A percentile compares a stretch with the other conserved stretches of the same genome.
These are phyloP conservation scores for Aspergillus tamarii DNA, from an alignment of 2,329 filamentous ascomycete genomes.

Conservation along the genomic window DNA sequence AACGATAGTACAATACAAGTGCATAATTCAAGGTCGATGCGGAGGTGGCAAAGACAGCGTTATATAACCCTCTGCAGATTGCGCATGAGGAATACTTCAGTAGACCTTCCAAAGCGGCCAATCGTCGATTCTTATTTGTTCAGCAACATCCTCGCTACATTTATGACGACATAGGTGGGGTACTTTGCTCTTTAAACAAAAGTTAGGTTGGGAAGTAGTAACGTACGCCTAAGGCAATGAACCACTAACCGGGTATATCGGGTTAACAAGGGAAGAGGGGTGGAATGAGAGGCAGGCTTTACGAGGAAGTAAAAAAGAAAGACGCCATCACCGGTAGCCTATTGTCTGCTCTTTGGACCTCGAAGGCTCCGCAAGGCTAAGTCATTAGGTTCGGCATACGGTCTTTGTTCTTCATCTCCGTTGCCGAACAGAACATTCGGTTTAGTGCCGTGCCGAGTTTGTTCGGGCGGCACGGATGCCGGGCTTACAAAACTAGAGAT, in stretches of 20 bases:
- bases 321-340: neutral
- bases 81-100: slow-evolving; percentile 1
- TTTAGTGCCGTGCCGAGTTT: slow-evolving; percentile 40
- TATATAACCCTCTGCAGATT: slow-evolving; percentile 4
- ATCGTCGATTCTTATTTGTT: neutral
- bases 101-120: neutral
- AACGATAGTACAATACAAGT: neutral
- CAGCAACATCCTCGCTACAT: neutral
- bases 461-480: slow-evolving; percentile 48
- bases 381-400: slow-evolving; percentile 39
- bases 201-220: neutral
- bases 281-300: neutral
- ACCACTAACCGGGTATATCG: slow-evolving; percentile 13
- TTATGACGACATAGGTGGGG: slow-evolving; percentile 4
- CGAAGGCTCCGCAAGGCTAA: slow-evolving; percentile 45
- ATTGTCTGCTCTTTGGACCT: slow-evolving; percentile 25
- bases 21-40: neutral
- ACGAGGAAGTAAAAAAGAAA: neutral
- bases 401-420: slow-evolving; percentile 33
- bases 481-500: slow-evolving; percentile 51
- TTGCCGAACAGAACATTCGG: slow-evolving; percentile 40
- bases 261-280: neutral
- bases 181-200: neutral
- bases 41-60: slow-evolving; percentile 3
- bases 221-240: slow-evolving; percentile 1